These are phyloP conservation scores for Neoboletus subvelutipes DNA, from an alignment of 768 basidiomycete genomes.

Conservation along the genomic window DNA sequence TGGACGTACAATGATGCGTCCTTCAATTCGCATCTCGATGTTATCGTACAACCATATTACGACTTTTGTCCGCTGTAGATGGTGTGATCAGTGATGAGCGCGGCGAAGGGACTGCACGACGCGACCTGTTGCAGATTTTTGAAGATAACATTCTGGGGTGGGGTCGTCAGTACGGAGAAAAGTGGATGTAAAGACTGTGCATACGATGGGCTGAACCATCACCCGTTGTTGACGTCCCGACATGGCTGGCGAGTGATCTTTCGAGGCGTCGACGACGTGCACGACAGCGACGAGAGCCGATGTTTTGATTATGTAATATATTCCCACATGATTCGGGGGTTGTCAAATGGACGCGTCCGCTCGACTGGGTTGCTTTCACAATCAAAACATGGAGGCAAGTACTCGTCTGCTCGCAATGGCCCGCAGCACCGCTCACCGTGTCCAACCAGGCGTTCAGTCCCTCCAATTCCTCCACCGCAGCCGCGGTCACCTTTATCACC, in stretches of 20 bases:
- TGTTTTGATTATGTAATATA: constrained; percentile 18
- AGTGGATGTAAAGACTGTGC: constrained; percentile 29
- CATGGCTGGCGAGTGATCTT: constrained; percentile 52
- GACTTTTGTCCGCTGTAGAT: constrained; percentile 71
- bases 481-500: constrained; percentile 98
- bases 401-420: neutral
- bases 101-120: neutral
- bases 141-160: constrained; percentile 87
- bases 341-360: constrained; percentile 20
- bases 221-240: constrained; percentile 92
- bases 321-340: constrained; percentile 20
- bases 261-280: constrained; percentile 7
- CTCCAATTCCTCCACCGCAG: constrained; percentile 91
- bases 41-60: constrained; percentile 97
- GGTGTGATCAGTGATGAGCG: constrained; percentile 11
- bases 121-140: constrained; percentile 89
- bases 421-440: constrained; percentile 7
- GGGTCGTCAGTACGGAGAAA: constrained; percentile 1
- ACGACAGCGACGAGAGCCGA: constrained; percentile 2
- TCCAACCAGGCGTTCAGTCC: constrained; percentile 60
- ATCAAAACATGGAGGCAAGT: constrained; percentile 32
- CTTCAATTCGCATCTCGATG: constrained; percentile 94
- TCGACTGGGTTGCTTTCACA: constrained; percentile 9
- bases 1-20: constrained; percentile 85
- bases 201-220: constrained; percentile 99